These are phyloP conservation scores for Thuidium tamariscinum DNA, from an alignment of 225 moss, liverwort and hornwort genomes.

Conservation along the genomic window DNA sequence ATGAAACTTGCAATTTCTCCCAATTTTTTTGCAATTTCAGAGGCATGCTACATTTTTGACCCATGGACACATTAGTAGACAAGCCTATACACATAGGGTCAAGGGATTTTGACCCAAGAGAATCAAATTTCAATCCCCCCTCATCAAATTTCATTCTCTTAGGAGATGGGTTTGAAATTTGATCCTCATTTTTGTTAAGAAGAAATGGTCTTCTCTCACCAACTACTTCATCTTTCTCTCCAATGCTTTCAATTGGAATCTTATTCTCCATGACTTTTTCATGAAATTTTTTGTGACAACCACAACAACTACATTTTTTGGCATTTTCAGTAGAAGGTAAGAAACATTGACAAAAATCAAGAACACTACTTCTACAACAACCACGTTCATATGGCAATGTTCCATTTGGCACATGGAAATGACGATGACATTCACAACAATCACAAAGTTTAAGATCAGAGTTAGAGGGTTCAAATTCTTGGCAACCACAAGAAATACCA, in stretches of 20 bases:
- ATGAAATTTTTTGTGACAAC: neutral
- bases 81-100: neutral
- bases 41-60: neutral
- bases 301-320: neutral
- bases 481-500: neutral
- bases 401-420: accelerated
- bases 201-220: neutral
- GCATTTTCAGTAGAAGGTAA: neutral
- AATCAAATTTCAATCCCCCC: neutral
- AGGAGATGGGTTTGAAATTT: neutral
- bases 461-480: accelerated
- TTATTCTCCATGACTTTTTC: neutral
- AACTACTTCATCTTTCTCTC: neutral
- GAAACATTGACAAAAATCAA: neutral
- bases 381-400: neutral
- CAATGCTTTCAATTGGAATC: neutral
- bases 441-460: neutral
- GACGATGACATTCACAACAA: neutral
- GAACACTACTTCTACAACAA: neutral
- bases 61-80: neutral
- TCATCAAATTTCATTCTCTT: neutral
- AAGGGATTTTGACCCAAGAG: no score
- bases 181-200: no score
- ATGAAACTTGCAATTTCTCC: neutral
- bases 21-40: neutral